Evolutionary conservation across 139 green algal species (phyloP).

Genomic region (Nannochloris sp.): DNA sequence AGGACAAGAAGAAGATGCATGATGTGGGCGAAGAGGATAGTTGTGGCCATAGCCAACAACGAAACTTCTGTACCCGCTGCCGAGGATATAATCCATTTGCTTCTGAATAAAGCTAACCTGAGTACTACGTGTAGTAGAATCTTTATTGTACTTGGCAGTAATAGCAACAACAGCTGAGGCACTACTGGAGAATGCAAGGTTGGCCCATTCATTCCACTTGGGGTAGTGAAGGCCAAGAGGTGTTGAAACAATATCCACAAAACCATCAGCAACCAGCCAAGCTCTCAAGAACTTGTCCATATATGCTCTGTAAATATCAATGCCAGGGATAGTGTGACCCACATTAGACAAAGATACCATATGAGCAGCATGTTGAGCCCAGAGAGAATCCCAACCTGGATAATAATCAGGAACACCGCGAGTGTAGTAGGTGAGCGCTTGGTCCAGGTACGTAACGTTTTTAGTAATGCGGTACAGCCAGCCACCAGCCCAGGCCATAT

Average conservation of each 20-base stretch:
- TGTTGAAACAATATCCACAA: neutral
- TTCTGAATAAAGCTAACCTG: neutral
- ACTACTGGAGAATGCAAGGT: conserved; percentile 4
- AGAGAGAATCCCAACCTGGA: conserved; percentile 10
- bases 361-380: neutral
- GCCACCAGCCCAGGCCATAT: conserved; percentile 44
- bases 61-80: conserved; percentile 18
- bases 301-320: neutral
- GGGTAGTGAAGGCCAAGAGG: conserved; percentile 5
- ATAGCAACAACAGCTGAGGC: neutral
- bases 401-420: neutral
- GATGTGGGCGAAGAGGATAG: conserved; percentile 29
- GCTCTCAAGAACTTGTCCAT: neutral
- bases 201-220: neutral
- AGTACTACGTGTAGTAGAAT: neutral
- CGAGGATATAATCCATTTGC: conserved; percentile 29
- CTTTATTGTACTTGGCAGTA: conserved; percentile 1
- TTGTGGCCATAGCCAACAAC: conserved; percentile 40
- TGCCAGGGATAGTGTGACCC: neutral
- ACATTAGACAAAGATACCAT: conserved; percentile 3
- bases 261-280: conserved; percentile 7
- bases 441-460: conserved; percentile 31
- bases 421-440: neutral
- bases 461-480: conserved; percentile 53
- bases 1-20: conserved; percentile 42